phyloP scores from a whole-genome alignment of 2,329 filamentous ascomycete species.

The Chalaropsis ovoidea region DNA sequence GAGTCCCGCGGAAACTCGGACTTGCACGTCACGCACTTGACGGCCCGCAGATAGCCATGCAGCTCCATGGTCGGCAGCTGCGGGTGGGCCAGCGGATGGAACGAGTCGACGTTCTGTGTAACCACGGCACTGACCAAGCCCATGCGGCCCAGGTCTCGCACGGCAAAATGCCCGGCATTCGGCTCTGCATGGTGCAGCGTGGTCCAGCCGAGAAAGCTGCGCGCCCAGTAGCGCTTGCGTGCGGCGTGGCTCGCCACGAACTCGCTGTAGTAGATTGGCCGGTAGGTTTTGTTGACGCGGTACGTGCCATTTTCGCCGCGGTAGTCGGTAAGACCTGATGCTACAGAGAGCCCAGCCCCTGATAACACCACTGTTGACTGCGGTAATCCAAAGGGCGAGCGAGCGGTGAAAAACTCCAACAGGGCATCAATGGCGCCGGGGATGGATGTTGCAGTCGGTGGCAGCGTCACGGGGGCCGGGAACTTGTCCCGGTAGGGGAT shows the following conservation, averaged over 20 bases:
- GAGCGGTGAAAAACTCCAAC: conserved; percentile 60
- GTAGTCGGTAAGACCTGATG: conserved; percentile 88
- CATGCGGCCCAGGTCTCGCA: conserved; percentile 59
- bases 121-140: conserved; percentile 68
- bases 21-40: conserved; percentile 70
- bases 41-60: conserved; percentile 77
- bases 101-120: conserved; percentile 96
- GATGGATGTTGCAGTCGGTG: conserved; percentile 57
- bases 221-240: conserved; percentile 88
- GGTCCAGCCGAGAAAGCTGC: conserved; percentile 88
- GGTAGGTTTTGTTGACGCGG: conserved; percentile 77
- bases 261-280: conserved; percentile 87
- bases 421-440: conserved; percentile 68
- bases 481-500: conserved; percentile 85
- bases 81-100: conserved; percentile 72
- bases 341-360: conserved; percentile 86
- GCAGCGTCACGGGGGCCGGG: conserved; percentile 63
- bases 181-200: conserved; percentile 67
- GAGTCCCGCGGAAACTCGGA: conserved; percentile 57
- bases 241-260: conserved; percentile 73
- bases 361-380: conserved; percentile 46
- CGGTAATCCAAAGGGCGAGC: conserved; percentile 40
- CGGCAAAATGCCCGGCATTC: conserved; percentile 68
- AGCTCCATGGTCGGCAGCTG: conserved; percentile 67
- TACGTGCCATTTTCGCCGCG: conserved; percentile 84